phyloP scores from a whole-genome alignment of 106 monocot genomes.

The Ottelia alismoides region DNA sequence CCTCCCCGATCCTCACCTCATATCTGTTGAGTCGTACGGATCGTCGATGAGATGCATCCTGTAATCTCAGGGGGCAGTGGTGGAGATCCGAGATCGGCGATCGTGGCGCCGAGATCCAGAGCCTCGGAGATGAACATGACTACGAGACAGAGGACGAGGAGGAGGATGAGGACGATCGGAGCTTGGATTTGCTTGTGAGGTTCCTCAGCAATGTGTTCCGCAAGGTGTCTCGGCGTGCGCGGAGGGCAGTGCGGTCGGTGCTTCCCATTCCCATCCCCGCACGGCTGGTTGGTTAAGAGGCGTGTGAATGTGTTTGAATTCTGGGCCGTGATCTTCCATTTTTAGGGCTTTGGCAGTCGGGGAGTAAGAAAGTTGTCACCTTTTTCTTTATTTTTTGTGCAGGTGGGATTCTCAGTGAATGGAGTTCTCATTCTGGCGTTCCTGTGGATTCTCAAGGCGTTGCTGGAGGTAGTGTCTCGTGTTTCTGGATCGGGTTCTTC shows the following conservation, averaged over 20 bases:
- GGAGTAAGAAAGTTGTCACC: too few species aligned
- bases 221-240: slow-evolving; percentile 57
- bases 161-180: slow-evolving; percentile 70
- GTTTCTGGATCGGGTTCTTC: too few species aligned
- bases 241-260: slow-evolving; percentile 68
- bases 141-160: slow-evolving; percentile 43
- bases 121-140: slow-evolving; percentile 10
- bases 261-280: slow-evolving; percentile 69
- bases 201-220: slow-evolving; percentile 59
- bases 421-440: slow-evolving; percentile 72
- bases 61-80: slow-evolving; percentile 34
- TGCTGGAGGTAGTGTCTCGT: slow-evolving; percentile 99
- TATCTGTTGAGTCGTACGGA: background rate
- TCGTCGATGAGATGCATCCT: background rate
- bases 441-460: slow-evolving; percentile 85
- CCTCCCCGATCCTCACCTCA: background rate
- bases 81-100: slow-evolving; percentile 46
- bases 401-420: slow-evolving; percentile 91
- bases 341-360: too few species aligned
- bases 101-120: slow-evolving; percentile 31
- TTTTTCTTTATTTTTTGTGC: too few species aligned
- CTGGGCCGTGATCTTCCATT: too few species aligned
- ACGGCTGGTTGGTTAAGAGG: slow-evolving; percentile 59
- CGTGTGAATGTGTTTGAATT: too few species aligned
- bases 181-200: slow-evolving; percentile 70